Conservation (phyloP, 2,329 filamentous ascomycete species). For the Fusarium sp. region DNA sequence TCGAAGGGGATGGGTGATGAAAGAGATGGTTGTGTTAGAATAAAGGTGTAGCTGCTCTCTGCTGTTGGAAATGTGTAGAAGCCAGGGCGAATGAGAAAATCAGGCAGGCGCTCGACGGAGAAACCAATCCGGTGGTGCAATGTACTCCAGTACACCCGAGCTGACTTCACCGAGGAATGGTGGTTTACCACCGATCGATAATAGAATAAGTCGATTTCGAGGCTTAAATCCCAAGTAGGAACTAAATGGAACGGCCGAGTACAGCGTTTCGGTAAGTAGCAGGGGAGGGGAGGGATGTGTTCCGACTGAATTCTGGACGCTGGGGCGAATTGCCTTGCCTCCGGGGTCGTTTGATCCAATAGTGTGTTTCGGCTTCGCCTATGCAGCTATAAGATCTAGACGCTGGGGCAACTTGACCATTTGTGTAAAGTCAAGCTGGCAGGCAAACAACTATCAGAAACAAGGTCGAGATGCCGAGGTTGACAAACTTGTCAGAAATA, state of each 20-base stretch:
- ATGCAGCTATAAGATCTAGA: background rate
- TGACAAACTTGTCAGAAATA: background rate
- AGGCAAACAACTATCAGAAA: background rate
- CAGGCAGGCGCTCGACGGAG: slow-evolving; percentile 24
- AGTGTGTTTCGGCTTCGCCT: slow-evolving; percentile 3
- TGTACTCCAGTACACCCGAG: background rate
- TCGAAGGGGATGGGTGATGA: background rate
- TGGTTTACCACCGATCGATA: background rate
- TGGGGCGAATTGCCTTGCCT: slow-evolving; percentile 7
- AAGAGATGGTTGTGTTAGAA: background rate
- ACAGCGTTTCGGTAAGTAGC: background rate
- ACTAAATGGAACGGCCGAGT: background rate
- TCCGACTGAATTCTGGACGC: background rate
- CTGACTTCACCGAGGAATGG: background rate
- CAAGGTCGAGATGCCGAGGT: background rate
- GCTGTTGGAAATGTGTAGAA: slow-evolving; percentile 4
- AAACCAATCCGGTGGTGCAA: slow-evolving; percentile 20
- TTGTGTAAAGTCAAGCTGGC: background rate
- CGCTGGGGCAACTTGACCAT: background rate
- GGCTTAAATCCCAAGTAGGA: background rate
- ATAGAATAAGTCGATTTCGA: slow-evolving; percentile 1
- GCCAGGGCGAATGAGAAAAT: background rate
- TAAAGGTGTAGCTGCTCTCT: background rate
- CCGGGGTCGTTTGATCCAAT: background rate
- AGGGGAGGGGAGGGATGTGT: background rate